Evolutionary conservation across 2,329 filamentous ascomycete genomes (phyloP), one percentile per base, ranked within the genome.

Genomic region (Fusarium goolgardi): DNA sequence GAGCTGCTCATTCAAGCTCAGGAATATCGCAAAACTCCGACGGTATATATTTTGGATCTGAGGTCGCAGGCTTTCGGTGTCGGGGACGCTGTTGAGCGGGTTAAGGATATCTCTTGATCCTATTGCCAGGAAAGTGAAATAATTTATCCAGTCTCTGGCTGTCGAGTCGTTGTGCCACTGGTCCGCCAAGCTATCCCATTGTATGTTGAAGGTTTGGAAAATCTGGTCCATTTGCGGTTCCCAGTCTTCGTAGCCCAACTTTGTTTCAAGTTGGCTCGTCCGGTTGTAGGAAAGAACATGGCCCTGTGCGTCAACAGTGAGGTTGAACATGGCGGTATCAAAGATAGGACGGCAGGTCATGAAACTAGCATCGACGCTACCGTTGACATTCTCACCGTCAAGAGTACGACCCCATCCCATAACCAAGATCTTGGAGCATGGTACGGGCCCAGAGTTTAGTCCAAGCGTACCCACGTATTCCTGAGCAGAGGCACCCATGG

Each of bases 141-240:
- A 81, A 47, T 82, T 84, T 31, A 83, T 72, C 75, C 81, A 85
- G 40, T 84, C 82, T 0, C 67, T 70, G 0, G 83, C 74, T 2
- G 79, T 71, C 0, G 76, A 80, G 43, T 85, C 79, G 55, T 84
- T 86, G 65, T 87, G 86, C 81, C 86, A 86, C 3, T n/a, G 15
- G 1, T 16, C 1, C 4, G 4, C 1, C 18, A 4, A 5, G 13
- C 20, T 12, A 3, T 59, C 21, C n/a, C 74, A 41, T 4, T 55
- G 32, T n/a, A 1, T n/a, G 0, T 73, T 75, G 2, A 46, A 18
- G 6, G 59, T 5, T 1, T 29, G 25, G 6, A 71, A 39, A 2
- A 78, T 18, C 0, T 6, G 12, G 3, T 69, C 55, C 0, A 67
- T 69, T 11, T 76, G 68, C 0, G 45, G 25, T 0, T 58, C 25